Evolutionary conservation across 1,139 yeast genomes (phyloP).

Genomic region (Saccharomyces hybrid): DNA sequence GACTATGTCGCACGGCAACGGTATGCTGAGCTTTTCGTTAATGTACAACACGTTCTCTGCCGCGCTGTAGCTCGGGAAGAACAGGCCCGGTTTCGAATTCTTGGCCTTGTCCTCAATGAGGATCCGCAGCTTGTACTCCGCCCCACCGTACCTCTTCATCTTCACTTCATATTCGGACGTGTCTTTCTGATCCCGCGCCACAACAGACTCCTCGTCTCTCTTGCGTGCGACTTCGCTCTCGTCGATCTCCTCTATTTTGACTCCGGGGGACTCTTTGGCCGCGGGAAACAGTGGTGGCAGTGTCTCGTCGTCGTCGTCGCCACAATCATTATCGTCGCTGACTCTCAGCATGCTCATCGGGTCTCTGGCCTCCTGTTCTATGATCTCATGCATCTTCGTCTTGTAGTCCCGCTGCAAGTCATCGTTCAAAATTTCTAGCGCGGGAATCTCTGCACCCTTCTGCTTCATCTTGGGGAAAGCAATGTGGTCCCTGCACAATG

Average conservation of each 20-base stretch:
- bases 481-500: constrained; percentile 36
- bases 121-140: neutral
- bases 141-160: neutral
- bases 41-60: neutral
- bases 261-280: too few species aligned
- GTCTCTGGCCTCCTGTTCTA: constrained; percentile 10
- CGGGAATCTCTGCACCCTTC: constrained; percentile 43
- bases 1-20: neutral
- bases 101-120: neutral
- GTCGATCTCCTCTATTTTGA: too few species aligned
- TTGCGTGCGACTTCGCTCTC: neutral
- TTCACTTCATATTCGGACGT: neutral
- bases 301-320: constrained; percentile 5
- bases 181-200: neutral
- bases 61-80: neutral
- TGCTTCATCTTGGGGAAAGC: constrained; percentile 52
- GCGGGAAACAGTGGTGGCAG: constrained; percentile 22
- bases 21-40: neutral
- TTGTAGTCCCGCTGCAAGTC: constrained; percentile 15
- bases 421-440: constrained; percentile 15
- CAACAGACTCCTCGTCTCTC: neutral
- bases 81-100: neutral
- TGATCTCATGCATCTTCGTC: constrained; percentile 11
- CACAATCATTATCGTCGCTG: constrained; percentile 9
- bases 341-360: constrained; percentile 16